A percentile compares a stretch with the other conserved stretches of the same genome.
Evolutionary conservation across 225 moss, liverwort and hornwort genomes (phyloP).

Genomic region (Marchantia paleacea): DNA sequence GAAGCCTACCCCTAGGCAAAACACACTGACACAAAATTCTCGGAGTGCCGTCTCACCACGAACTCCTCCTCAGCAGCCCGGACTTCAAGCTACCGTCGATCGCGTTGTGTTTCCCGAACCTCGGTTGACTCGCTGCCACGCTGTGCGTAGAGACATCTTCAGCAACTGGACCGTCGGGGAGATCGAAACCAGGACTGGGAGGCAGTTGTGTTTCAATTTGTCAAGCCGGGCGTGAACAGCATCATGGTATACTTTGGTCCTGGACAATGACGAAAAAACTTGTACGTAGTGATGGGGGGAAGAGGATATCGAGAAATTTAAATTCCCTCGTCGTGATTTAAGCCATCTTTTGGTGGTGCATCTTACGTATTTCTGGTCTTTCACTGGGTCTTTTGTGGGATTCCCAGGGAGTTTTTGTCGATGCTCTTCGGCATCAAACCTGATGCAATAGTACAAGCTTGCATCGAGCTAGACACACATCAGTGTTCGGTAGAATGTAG

Average conservation of each 20-base stretch:
- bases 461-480: conserved; percentile 13
- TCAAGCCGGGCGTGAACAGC: conserved; percentile 19
- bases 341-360: conserved; percentile 6
- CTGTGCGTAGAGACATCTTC: conserved; percentile 86
- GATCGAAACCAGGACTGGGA: conserved; percentile 49
- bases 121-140: conserved; percentile 79
- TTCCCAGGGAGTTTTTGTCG: conserved; percentile 11
- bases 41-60: conserved; percentile 37
- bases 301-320: not conserved
- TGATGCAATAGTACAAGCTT: conserved; percentile 8
- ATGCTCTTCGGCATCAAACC: conserved; percentile 14
- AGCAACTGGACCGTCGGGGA: conserved; percentile 73
- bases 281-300: not conserved
- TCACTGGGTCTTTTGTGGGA: conserved; percentile 15
- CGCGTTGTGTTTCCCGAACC: conserved; percentile 61
- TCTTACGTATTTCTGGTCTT: conserved; percentile 8
- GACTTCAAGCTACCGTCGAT: conserved; percentile 29
- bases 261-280: not conserved
- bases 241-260: not conserved
- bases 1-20: conserved; percentile 9
- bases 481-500: conserved; percentile 18
- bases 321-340: not conserved
- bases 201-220: conserved; percentile 40
- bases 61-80: conserved; percentile 32
- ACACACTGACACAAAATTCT: conserved; percentile 1